Base-by-base conservation (phyloP, 179 eudicot species). In the Monotropa hypopitys region DNA sequence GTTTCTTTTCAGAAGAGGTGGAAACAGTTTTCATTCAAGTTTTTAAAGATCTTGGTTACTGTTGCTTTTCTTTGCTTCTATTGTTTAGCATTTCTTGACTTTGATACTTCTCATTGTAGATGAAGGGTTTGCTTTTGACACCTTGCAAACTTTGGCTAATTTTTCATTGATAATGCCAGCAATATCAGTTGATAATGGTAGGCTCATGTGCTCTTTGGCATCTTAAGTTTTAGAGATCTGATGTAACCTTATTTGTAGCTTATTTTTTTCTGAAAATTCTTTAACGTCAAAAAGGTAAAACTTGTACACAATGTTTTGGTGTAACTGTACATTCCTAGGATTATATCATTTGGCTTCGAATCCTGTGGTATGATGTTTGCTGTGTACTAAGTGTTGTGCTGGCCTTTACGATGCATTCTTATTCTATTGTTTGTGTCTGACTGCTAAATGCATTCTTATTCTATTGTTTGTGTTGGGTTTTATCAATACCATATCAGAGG, bases 71-170 rank as follows among this genome's bases (percentile, higher is more conserved):
- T 76, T 47, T 65, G 20, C 18, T 49, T 12, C 15, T 16, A 3
- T 5, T 30, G 26, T 63, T 18, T 76, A 43, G 5, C 32, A 2
- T 46, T 26, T 63, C 2, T 47, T 50, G 21, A 61, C 46, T 80
- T 57, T 28, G 49, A 21, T 70, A 13, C 50, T 43, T 69, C 49
- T 18, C 59, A 54, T 79, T 77, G 82, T 71, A 90, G 97, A 90
- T 81, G 97, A 88, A 86, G 87, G 74, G 72, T 85, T 88, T 77
- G 96, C 91, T 33, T 89, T 95, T 80, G 98, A 90, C 78, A 98
- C 98, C 65, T 83, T 95, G 87, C 94, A 95, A 82, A 83, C 99
- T 72, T 83, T 95, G 82, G 99, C 99, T 78, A 93, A 96, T 84
- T 80, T 94, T 86, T 94, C 99, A 18, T 53, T 90, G 75, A 89